Evolutionary conservation across 2,329 filamentous ascomycete genomes (phyloP), one percentile per base, ranked within the genome.

Genomic region (Xylaria sp.): DNA sequence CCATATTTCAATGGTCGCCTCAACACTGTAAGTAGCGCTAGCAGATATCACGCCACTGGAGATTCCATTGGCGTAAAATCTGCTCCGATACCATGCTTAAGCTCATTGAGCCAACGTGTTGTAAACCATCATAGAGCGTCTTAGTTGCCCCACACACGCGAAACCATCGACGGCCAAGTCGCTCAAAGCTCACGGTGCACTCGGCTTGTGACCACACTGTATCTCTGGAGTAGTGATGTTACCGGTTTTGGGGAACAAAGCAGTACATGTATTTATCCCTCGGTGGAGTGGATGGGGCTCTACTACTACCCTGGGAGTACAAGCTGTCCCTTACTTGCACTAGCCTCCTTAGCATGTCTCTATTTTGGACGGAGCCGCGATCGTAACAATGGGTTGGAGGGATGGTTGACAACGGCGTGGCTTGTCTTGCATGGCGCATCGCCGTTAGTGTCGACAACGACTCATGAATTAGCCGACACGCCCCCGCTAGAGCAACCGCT

Each of bases 141-240:
- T 5, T 37, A 37, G 19, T 37, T 49, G 28, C 28, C 28, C 28
- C 28, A 5, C 28, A 31, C 8, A 15, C 7, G 37, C 17, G 5
- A 21, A 50, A 9, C 28, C 17, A 15, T 11, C 28, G 5, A 31
- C 28, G 28, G 28, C 28, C 12, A 8, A 38, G 17, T 9, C n/a
- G 3, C 21, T 51, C 2, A 19, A n/a, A n/a, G 5, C n/a, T n/a
- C n/a, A 57, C 52, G 3, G 53, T 61, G 33, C 38, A 17, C 25
- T 3, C 0, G 33, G 11, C 2, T 19, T 47, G 62, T 64, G 54
- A 64, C 62, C 58, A 50, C 59, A 64, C 62, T 55, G 62, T 64
- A 38, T 35, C 35, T 17, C 5, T 33, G 7, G 25, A n/a, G 15
- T 8, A n/a, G 12, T 21, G 15, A 12, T 40, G 45, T 55, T 45